A percentile compares a stretch with the other conserved stretches of the same genome.
These are phyloP conservation scores for Saturnispora serradocipensis DNA, from an alignment of 805 yeast species.

Conservation along the genomic window DNA sequence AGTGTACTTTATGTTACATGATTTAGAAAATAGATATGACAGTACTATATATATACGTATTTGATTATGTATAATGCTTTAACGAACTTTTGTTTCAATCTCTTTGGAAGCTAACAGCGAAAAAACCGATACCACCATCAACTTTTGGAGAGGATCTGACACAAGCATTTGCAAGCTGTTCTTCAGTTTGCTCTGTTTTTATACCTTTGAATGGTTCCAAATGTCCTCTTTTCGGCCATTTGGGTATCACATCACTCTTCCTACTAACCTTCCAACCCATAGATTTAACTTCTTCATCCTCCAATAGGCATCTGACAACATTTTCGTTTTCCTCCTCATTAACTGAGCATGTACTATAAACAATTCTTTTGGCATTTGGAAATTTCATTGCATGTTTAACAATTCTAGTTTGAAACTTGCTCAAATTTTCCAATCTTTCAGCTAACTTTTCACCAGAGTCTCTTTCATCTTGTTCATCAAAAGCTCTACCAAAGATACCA, in stretches of 20 bases:
- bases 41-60: background rate
- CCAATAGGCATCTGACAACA: slow-evolving; percentile 72
- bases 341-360: slow-evolving; percentile 92
- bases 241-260: slow-evolving; percentile 59
- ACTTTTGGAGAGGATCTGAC: slow-evolving; percentile 74
- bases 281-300: slow-evolving; percentile 51
- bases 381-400: slow-evolving; percentile 82
- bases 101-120: slow-evolving; percentile 85
- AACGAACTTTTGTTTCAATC: slow-evolving; percentile 1
- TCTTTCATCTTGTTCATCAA: slow-evolving; percentile 42
- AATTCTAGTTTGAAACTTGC: slow-evolving; percentile 81
- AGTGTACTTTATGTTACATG: background rate
- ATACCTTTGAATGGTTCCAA: slow-evolving; percentile 53
- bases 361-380: slow-evolving; percentile 68
- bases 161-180: slow-evolving; percentile 71
- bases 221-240: slow-evolving; percentile 83
- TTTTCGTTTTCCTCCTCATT: slow-evolving; percentile 91
- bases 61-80: slow-evolving; percentile 19
- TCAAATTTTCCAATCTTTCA: slow-evolving; percentile 61
- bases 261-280: slow-evolving; percentile 69
- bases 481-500: slow-evolving; percentile 89
- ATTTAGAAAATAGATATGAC: background rate
- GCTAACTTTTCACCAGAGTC: slow-evolving; percentile 30
- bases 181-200: slow-evolving; percentile 28
- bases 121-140: slow-evolving; percentile 99